These are phyloP conservation scores for Fraxinus nigra DNA, from an alignment of 305 asterid species.

Conservation along the genomic window DNA sequence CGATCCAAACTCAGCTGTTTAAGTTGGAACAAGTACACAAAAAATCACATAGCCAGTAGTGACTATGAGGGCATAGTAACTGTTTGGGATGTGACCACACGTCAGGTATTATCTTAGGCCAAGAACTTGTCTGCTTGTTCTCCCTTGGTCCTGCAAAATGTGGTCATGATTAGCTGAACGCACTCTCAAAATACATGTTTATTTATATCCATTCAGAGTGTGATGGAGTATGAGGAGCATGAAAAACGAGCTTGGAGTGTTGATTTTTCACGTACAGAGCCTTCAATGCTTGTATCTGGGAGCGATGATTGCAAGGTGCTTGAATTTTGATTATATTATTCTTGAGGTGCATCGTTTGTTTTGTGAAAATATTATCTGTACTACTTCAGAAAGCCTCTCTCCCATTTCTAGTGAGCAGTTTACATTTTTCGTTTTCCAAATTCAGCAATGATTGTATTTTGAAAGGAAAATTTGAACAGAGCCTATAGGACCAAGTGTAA, in stretches of 20 bases:
- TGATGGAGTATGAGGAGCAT: constrained; percentile 92
- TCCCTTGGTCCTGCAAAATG: constrained; percentile 20
- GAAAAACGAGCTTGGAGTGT: constrained; percentile 97
- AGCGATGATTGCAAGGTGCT: constrained; percentile 94
- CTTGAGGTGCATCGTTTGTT: neutral
- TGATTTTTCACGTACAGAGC: constrained; percentile 77
- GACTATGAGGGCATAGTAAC: constrained; percentile 95
- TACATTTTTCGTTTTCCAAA: neutral
- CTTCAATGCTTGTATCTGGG: constrained; percentile 89
- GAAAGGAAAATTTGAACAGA: neutral
- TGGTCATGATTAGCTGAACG: constrained; percentile 9
- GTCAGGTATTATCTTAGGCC: constrained; percentile 55
- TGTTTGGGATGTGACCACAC: constrained; percentile 92
- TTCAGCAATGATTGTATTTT: neutral
- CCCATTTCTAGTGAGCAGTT: neutral
- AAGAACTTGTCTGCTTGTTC: constrained; percentile 16
- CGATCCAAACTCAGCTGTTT: constrained; percentile 86
- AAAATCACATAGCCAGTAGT: constrained; percentile 79
- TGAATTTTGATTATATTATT: neutral
- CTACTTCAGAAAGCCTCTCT: neutral
- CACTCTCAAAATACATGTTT: neutral
- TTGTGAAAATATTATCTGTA: neutral
- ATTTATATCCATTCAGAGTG: constrained; percentile 43
- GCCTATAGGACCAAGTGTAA: neutral
- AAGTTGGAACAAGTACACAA: constrained; percentile 84